Base-by-base conservation (phyloP, 495 filamentous ascomycete genomes). In the Venustampulla echinocandica region DNA sequence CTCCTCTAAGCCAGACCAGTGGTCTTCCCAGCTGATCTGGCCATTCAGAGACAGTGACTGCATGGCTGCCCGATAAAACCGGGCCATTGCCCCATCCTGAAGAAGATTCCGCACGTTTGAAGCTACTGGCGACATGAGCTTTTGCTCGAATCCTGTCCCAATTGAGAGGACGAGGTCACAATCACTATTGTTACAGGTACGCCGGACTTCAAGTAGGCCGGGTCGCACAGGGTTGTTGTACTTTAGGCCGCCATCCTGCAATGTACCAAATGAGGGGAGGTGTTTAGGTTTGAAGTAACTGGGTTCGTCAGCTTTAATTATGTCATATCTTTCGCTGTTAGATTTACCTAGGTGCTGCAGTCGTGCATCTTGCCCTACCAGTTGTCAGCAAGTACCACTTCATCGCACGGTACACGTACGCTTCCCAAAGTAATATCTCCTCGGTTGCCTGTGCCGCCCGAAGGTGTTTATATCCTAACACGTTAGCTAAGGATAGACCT, bases 221-320 rank as follows among this genome's bases (percentile, higher is more conserved):
- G 39, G 46, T 30, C 35, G 30, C 4, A 47, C 32, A 18, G 47
- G 52, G 39, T 50, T 54, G 15, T 54, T 54, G 21, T 54, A 46
- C 35, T 50, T 54, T 21, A 54, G 33, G 13, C 40, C 52, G 9
- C 52, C 41, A 27, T 54, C 52, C 33, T 54, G 41, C 14, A 54
- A 50, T 6, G 40, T 46, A 28, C 52, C 41, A 42, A 50, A 50
- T 17, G 18, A 19, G 9, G 14, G 5, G 17, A 54, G 46, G 17
- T 38, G 18, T 39, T 46, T 54, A 5, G 47, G 46, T 28, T 49
- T 54, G 25, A 54, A 54, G 33, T 28, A 46, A 15, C 52, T 54
- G 21, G 9, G 35, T 15, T 14, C 10, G 33, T 54, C 20, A 54
- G 52, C 28, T 13, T 27, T 14, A n/a, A 38, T 24, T 19, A 17